Evolutionary conservation across 805 yeast genomes (phyloP), one percentile per base, ranked within the genome.

Genomic region (Blastobotrys robertii): DNA sequence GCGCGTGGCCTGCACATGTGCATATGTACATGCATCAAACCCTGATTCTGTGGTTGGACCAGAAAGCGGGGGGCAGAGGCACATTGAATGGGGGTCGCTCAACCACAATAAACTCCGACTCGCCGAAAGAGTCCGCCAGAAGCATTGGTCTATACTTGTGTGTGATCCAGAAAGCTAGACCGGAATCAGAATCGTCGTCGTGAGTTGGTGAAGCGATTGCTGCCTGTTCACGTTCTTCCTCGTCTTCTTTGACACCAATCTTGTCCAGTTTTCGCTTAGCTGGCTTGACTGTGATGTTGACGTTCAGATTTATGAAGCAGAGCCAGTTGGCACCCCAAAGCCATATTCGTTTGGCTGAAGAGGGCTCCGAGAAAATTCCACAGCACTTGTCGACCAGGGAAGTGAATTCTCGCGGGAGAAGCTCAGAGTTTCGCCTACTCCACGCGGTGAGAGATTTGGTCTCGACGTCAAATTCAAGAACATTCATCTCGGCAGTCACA

Each of bases 311-410:
- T 39, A 90, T 72, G 58, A 74, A 83, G 3, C 81, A 74, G 11
- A 88, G 51, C 94, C 95, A 90, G 41, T 74, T 74, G 14, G 83
- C 70, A 1, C 96, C 94, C 75, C 84, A 87, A n/a, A 86, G 63
- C 96, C 96, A 90, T 11, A 82, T 65, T 44, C 75, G 69, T 30
- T 64, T 54, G 1, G 63, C 50, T 30, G 64, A 61, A 3, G 59
- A 55, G 8, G 59, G 60, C 41, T 76, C 77, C 11, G 59, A 56
- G 56, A 83, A 84, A 9, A 84, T 60, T 11, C 95, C 96, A 46
- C 75, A 70, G 43, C 94, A 79, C 52, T 81, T 78, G 44, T 83
- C 90, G 12, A 72, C 73, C 42, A 74, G 65, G 2, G 67, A 59
- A 12, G 70, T 56, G 48, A 82, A 78, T 47, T 77, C 76, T 31